These are phyloP conservation scores for Prunus dulcis DNA, from an alignment of 306 rosid species.

Conservation along the genomic window DNA sequence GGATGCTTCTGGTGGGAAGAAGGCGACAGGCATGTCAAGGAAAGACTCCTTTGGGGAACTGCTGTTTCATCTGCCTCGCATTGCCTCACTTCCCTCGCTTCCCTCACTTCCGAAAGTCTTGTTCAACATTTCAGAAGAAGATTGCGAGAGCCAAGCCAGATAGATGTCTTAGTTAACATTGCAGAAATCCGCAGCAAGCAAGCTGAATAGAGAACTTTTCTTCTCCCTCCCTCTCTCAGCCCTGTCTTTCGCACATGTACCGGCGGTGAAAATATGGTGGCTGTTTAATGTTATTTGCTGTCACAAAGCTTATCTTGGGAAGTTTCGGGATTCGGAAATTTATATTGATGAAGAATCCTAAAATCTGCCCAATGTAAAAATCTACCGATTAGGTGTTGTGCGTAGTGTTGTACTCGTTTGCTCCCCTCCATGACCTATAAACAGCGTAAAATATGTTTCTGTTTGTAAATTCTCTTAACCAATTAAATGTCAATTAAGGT, in stretches of 20 bases:
- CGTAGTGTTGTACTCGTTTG: neutral
- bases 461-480: neutral
- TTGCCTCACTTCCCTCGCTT: conserved; percentile 53
- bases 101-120: conserved; percentile 64
- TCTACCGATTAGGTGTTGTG: neutral
- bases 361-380: conserved; percentile 19
- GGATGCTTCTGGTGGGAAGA: conserved; percentile 43
- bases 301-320: conserved; percentile 22
- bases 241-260: neutral
- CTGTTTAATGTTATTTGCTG: conserved; percentile 11
- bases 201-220: neutral
- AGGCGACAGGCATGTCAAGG: conserved; percentile 59
- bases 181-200: neutral
- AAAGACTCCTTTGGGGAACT: conserved; percentile 77
- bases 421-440: neutral
- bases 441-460: neutral
- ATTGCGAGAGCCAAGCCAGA: conserved; percentile 36
- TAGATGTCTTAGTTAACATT: conserved; percentile 17
- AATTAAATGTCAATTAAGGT: neutral
- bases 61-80: conserved; percentile 72
- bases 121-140: conserved; percentile 67
- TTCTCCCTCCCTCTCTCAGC: neutral
- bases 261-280: neutral
- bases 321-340: conserved; percentile 55
- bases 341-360: conserved; percentile 68